Evolutionary conservation across 768 basidiomycete genomes (phyloP), one percentile per base, ranked within the genome.

Genomic region (Megacollybia marginata): DNA sequence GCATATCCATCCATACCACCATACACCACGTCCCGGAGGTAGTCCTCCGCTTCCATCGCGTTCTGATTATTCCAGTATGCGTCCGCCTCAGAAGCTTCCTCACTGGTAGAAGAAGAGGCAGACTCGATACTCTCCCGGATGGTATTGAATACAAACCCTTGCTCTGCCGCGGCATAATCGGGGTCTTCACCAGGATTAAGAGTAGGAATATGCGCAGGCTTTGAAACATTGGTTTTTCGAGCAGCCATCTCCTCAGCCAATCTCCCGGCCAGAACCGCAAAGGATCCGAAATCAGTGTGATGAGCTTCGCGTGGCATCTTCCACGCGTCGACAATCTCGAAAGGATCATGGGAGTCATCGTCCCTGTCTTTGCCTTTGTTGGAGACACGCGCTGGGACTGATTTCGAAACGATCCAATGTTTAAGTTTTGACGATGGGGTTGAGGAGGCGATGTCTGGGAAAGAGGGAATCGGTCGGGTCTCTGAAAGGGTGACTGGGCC

Each of bases 1-100:
- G 88, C 88, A 23, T 81, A 64, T 1, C 88, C 88, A 49, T 88
- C 85, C 0, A 80, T 71, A 43, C 88, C 87, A 0, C 88, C 88
- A 59, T 89, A 90, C 0, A 90, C 86, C n/a, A 88, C 59, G 59
- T 88, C 84, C 16, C 75, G 66, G 15, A 90, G 43, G 56, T 83
- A 87, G n/a, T 71, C 73, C 64, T 87, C 83, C 2, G 76, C 85
- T 19, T 75, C 71, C n/a, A 62, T 62, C 11, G 76, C 79, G 5
- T 71, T 67, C 45, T 67, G 68, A 11, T 67, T 60, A 19, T 67
- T 73, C 76, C 79, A 86, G 53, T 80, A 81, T 6, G 62, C 66
- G 2, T 46, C 19, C 8, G 42, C 52, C 9, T 46, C 40, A 2
- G 49, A 33, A 36, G 28, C 50, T 20, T 51, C 46, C 20, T 20